These are phyloP conservation scores for Jimgerdemannia lactiflua DNA, from an alignment of 192 early-diverging fungal species.

Conservation along the genomic window DNA sequence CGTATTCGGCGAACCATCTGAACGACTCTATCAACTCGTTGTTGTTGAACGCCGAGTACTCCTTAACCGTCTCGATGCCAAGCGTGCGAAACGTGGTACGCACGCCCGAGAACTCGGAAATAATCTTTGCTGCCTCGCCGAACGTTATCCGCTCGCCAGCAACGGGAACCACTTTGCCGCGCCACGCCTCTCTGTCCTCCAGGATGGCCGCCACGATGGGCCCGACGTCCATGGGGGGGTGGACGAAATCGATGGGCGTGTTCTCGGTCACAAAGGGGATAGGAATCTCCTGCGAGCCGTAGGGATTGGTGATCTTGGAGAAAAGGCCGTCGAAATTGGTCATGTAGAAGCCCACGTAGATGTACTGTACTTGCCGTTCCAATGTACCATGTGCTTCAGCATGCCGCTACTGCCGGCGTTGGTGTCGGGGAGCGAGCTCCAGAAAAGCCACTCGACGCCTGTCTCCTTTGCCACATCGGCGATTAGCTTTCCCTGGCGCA, in stretches of 20 bases:
- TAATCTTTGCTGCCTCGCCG: background rate
- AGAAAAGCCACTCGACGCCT: background rate
- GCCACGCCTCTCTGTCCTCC: background rate
- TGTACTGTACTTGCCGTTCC: background rate
- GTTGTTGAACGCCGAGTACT: background rate
- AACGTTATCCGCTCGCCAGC: slow-evolving; percentile 6
- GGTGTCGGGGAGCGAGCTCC: too few species aligned
- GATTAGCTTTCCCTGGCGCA: too few species aligned
- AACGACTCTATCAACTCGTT: slow-evolving; percentile 1
- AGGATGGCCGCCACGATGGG: too few species aligned
- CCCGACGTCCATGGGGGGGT: background rate
- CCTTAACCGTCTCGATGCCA: background rate
- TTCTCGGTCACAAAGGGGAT: background rate
- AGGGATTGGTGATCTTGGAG: background rate
- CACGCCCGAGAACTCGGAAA: slow-evolving; percentile 1
- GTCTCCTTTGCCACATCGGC: slow-evolving; percentile 5
- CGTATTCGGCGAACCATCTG: slow-evolving; percentile 7
- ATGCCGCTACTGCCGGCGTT: background rate
- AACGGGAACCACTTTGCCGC: slow-evolving; percentile 1
- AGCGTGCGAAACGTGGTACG: background rate
- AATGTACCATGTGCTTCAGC: slow-evolving; percentile 2
- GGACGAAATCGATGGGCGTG: slow-evolving; percentile 4
- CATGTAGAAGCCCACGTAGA: slow-evolving; percentile 9
- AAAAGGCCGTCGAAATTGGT: background rate
- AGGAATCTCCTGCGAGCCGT: background rate